phyloP scores from a whole-genome alignment of 257 asterid species.

The Rehmannia glutinosa region DNA sequence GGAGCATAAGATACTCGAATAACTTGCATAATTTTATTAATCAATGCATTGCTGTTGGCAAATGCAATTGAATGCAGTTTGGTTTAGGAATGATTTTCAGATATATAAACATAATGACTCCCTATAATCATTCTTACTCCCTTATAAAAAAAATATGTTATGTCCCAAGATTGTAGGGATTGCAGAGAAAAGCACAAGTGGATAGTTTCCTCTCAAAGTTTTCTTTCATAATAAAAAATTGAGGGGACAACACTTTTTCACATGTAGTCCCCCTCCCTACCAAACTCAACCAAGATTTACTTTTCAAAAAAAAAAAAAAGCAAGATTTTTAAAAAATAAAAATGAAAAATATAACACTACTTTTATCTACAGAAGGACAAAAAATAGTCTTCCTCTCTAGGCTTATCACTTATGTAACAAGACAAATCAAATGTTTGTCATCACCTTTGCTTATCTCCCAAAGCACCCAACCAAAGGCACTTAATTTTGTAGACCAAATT shows the following conservation, averaged over 20 bases:
- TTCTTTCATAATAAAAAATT: slow-evolving; percentile 16
- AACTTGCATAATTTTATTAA: background rate
- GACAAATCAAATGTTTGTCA: slow-evolving; percentile 45
- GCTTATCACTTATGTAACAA: slow-evolving; percentile 57
- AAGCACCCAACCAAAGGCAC: slow-evolving; percentile 74
- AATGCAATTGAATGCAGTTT: slow-evolving; percentile 24
- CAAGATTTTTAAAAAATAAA: too few species aligned
- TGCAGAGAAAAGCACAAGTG: background rate
- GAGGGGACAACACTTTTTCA: slow-evolving; percentile 15
- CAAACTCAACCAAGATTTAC: slow-evolving; percentile 42
- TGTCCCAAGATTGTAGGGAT: slow-evolving; percentile 17
- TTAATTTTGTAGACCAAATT: slow-evolving; percentile 33
- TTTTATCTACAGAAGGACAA: too few species aligned
- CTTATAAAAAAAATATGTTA: background rate
- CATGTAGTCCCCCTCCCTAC: slow-evolving; percentile 22
- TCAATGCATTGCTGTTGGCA: slow-evolving; percentile 9
- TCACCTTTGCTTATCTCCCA: slow-evolving; percentile 87
- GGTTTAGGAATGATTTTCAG: slow-evolving; percentile 20
- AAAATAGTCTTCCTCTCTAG: too few species aligned
- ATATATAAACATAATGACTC: slow-evolving; percentile 16
- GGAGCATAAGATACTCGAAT: background rate
- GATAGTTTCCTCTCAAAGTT: slow-evolving; percentile 34
- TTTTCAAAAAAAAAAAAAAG: too few species aligned
- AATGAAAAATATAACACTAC: too few species aligned
- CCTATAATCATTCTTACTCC: slow-evolving; percentile 8